Conservation (phyloP, 352 stramenopile species). For the Globisporangium irregulare region DNA sequence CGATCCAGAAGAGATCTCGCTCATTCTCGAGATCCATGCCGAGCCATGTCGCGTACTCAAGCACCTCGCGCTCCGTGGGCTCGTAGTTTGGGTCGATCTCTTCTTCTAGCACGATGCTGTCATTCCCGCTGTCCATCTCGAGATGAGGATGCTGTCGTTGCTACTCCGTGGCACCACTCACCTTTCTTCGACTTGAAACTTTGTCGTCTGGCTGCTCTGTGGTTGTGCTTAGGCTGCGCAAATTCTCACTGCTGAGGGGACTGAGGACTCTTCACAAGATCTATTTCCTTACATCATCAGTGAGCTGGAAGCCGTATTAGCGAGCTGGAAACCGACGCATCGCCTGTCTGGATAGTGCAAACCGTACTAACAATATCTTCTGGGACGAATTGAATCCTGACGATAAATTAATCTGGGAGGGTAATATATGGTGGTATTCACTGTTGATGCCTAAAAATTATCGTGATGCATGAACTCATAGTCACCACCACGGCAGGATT, state of each 20-base stretch:
- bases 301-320: neutral
- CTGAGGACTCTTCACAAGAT: slow-evolving; percentile 1
- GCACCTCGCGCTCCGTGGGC: slow-evolving; percentile 87
- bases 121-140: slow-evolving; percentile 50
- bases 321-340: neutral
- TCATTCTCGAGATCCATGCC: slow-evolving; percentile 93
- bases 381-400: too few relatives aligned
- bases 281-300: neutral
- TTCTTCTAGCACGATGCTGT: slow-evolving; percentile 92
- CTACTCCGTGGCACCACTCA: neutral
- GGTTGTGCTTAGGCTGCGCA: neutral
- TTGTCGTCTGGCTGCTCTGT: neutral
- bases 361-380: neutral
- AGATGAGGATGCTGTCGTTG: neutral
- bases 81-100: slow-evolving; percentile 96
- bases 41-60: slow-evolving; percentile 95
- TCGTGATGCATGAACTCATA: neutral
- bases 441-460: neutral
- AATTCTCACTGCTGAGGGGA: neutral
- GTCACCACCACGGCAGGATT: neutral
- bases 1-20: slow-evolving; percentile 93
- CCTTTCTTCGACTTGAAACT: neutral
- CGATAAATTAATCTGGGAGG: too few relatives aligned
- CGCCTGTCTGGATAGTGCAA: neutral
- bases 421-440: neutral